phyloP scores from a whole-genome alignment of 129 eudicot species.

The Ambrosia artemisiifolia region DNA sequence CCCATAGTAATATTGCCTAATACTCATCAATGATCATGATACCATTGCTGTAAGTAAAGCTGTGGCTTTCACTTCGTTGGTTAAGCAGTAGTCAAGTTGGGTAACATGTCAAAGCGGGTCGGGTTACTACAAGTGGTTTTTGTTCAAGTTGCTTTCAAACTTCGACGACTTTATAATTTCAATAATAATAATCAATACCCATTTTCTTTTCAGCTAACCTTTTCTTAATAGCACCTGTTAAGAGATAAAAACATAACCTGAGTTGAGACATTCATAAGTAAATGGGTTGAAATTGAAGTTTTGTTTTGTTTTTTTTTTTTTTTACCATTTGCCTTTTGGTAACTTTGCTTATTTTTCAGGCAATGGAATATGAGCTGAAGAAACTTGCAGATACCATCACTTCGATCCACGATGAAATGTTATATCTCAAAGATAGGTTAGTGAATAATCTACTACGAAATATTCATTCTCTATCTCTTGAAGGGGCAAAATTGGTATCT shows the following conservation, averaged over 20 bases:
- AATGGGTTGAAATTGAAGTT: neutral
- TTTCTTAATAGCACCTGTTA: neutral
- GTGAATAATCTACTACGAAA: slow-evolving; percentile 8
- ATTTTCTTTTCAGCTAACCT: neutral
- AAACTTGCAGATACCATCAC: slow-evolving; percentile 64
- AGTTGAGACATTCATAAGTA: neutral
- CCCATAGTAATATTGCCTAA: neutral
- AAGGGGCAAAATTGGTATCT: neutral
- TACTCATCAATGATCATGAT: neutral
- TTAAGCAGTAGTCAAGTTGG: neutral
- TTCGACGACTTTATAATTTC: no score
- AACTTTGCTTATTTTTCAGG: slow-evolving; percentile 32
- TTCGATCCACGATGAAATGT: no score
- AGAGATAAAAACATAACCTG: neutral
- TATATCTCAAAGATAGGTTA: slow-evolving; percentile 52
- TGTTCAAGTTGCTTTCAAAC: no score
- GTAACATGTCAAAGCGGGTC: neutral
- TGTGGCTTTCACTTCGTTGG: neutral
- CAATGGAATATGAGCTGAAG: slow-evolving; percentile 76
- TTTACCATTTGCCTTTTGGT: neutral
- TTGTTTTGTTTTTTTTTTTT: neutral
- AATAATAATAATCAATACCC: neutral
- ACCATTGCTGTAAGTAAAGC: neutral
- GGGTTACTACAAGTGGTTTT: neutral
- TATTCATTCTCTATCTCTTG: neutral